Conservation (phyloP, 768 basidiomycete genomes). For the Serendipita sp. region DNA sequence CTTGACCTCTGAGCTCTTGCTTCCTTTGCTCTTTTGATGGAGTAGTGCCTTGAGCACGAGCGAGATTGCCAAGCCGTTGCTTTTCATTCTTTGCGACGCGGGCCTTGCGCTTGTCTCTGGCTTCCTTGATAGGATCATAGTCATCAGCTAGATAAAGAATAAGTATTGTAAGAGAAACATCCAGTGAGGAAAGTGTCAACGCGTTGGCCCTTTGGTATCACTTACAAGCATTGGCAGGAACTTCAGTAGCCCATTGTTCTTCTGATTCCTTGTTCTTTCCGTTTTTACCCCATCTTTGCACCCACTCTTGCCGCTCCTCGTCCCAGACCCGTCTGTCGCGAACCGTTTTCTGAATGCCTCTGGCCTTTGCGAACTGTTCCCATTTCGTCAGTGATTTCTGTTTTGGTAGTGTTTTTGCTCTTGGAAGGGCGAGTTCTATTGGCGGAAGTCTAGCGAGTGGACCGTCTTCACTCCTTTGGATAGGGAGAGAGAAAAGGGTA, state of each 20-base stretch:
- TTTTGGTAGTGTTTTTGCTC: conserved; percentile 84
- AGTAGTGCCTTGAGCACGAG: conserved; percentile 30
- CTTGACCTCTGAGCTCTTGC: conserved; percentile 52
- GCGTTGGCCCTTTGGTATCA: conserved; percentile 8
- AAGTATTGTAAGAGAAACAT: background rate
- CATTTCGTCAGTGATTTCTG: conserved; percentile 89
- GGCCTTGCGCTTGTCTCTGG: conserved; percentile 63
- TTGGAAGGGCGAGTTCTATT: conserved; percentile 61
- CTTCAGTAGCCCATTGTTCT: conserved; percentile 82
- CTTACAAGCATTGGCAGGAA: conserved; percentile 72
- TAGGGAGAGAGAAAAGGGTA: conserved; percentile 69
- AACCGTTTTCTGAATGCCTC: conserved; percentile 72
- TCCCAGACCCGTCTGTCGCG: conserved; percentile 80
- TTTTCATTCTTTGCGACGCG: conserved; percentile 72
- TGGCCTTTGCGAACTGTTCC: conserved; percentile 87
- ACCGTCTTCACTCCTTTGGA: conserved; percentile 55
- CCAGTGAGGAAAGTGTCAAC: background rate
- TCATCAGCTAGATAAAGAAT: conserved; percentile 20
- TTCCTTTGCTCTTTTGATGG: conserved; percentile 36
- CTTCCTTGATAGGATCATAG: conserved; percentile 59
- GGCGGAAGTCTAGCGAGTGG: conserved; percentile 69
- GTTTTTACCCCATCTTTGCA: conserved; percentile 73
- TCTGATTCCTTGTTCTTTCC: conserved; percentile 81
- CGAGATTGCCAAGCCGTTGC: conserved; percentile 55
- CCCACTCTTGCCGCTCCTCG: conserved; percentile 87